Evolutionary conservation across 2,329 filamentous ascomycete species (phyloP), one percentile per base, ranked within the genome.

Genomic region (Claviceps pazoutovae): DNA sequence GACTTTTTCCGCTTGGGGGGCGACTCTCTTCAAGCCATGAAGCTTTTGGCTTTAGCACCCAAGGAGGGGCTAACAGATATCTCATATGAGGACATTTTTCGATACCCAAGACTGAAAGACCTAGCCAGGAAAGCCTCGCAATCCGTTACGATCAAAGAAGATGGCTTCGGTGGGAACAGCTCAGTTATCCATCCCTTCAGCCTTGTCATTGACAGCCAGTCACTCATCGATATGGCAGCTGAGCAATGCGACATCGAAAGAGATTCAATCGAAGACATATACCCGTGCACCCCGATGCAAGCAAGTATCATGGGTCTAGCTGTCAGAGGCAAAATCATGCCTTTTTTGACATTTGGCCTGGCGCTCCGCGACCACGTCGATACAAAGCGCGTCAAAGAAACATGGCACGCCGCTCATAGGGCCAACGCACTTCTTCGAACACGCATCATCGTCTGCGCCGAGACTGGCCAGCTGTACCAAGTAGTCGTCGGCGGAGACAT

Each of bases 11-110:
- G 59, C 0, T 61, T 72, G 0, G 71, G 70, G 1, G 70, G 72
- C 4, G 71, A 74, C 59, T 74, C 72, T 0, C 60, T 74, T 11
- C 61, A 63, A 4, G 70, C 71, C 0, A 74, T 74, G 70, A 67
- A 64, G 48, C 58, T 73, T 1, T 68, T 71, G 14, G 47, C 51
- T 37, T 16, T 37, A n/a, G 42, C 34, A 17, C 5, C 13, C 21
- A 44, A 49, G 21, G 48, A 44, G 14, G 16, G 34, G 13, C 43
- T 48, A n/a, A 43, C 45, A 17, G 17, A 44, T 14, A 13, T 55
- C 14, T 53, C 21, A 26, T 48, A 53, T 4, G 39, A 36, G 16
- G 48, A 46, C 9, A 51, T 48, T 26, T 55, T 53, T 39, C 30
- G 38, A 19, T 46, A 55, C 43, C 48, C 53, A 7, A 50, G 19